Evolutionary conservation across 2,329 filamentous ascomycete genomes (phyloP), one percentile per base, ranked within the genome.

Genomic region (Colletotrichum magnum): DNA sequence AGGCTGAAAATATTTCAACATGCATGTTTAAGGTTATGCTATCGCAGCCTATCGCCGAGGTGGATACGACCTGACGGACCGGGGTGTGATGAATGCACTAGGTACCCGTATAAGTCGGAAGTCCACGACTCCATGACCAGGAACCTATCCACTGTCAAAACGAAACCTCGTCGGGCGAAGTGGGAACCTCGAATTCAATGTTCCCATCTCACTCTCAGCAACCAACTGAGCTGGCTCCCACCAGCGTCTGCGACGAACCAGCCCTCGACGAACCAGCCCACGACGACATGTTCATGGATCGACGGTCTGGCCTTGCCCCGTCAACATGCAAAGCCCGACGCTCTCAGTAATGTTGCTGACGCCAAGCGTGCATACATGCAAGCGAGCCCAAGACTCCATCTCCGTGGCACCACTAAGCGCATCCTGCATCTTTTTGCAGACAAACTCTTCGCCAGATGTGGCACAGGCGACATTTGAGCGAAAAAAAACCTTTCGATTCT

Each of bases 21-120:
- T 24, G 7, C 12, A 24, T 24, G 7, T 26, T 52, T 52, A 26
- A 28, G 48, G 21, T 58, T 58, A 58, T 28, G 56, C 56, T 58
- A 58, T 58, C 56, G 56, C 56, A 45, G 26, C 21, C 56, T 58
- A 58, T 58, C 56, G 47, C 41, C 24, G 5, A 5, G 41, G 39
- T 28, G 56, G 56, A n/a, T 41, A 32, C 24, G 12, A 18, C 36
- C 5, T 39, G 10, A 39, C 18, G 32, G 52, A 21, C 32, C 26
- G 52, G 52, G 28, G 5, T 54, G 52, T 54, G 26, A 32, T 18
- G 13, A 9, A 36, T 36, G 10, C 32, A 32, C 2, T 9, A 5
- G 28, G 28, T 32, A 9, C 28, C 21, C 21, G 21, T 24, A 24
- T 4, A 21, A 21, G 21, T n/a, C n/a, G n/a, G n/a, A n/a, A n/a